phyloP scores from a whole-genome alignment of 192 early-diverging fungal species.

The Spinellus fusiger region DNA sequence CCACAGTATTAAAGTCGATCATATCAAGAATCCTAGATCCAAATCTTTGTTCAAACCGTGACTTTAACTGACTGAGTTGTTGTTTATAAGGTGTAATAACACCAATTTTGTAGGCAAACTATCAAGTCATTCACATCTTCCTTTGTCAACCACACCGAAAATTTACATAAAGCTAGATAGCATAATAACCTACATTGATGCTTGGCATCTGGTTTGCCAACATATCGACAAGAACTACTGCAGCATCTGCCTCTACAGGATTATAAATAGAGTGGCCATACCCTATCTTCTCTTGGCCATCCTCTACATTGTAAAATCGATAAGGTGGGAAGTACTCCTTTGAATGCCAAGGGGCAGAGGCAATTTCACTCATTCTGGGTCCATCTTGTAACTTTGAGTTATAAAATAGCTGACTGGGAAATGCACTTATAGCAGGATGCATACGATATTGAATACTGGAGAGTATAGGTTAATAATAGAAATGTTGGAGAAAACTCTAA shows the following conservation, averaged over 20 bases:
- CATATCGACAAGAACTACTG: slow-evolving; percentile 59
- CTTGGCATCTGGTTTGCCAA: slow-evolving; percentile 53
- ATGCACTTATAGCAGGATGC: slow-evolving; percentile 85
- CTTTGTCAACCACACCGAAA: background rate
- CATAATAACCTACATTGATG: slow-evolving; percentile 38
- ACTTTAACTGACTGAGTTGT: slow-evolving; percentile 68
- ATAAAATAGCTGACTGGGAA: slow-evolving; percentile 82
- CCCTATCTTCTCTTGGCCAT: slow-evolving; percentile 59
- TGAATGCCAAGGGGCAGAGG: slow-evolving; percentile 71
- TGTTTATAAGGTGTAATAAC: slow-evolving; percentile 93
- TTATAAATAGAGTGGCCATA: slow-evolving; percentile 71
- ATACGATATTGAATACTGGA: slow-evolving; percentile 91
- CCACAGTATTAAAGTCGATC: slow-evolving; percentile 90
- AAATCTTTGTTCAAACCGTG: slow-evolving; percentile 59
- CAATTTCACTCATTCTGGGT: slow-evolving; percentile 53
- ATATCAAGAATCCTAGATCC: slow-evolving; percentile 55
- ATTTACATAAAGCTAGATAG: background rate
- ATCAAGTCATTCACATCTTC: background rate
- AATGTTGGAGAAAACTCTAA: slow-evolving; percentile 8
- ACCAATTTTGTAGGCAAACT: slow-evolving; percentile 70
- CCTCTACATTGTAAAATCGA: slow-evolving; percentile 65
- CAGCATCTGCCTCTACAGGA: slow-evolving; percentile 68
- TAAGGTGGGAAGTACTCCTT: slow-evolving; percentile 65
- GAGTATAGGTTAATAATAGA: no score
- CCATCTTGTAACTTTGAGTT: slow-evolving; percentile 68